Percentiles rank a stretch among this genome's conserved stretches.
These are phyloP conservation scores for Globisporangium nodosum DNA, from an alignment of 352 stramenopile genomes.

Conservation along the genomic window DNA sequence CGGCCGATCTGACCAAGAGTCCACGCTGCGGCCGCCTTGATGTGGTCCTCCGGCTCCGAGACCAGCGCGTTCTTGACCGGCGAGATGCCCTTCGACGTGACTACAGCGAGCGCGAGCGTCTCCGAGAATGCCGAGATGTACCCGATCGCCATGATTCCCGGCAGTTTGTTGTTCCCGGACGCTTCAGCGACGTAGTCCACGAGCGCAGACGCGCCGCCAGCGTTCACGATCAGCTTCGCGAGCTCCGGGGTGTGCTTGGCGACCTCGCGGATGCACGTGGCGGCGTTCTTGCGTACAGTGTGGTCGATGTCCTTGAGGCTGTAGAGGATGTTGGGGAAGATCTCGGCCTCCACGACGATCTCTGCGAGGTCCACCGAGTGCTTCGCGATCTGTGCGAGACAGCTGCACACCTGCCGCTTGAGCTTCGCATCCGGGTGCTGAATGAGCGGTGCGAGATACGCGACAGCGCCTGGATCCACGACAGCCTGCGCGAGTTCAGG, in stretches of 20 bases:
- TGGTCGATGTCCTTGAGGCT: slow-evolving; percentile 94
- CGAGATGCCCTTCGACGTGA: slow-evolving; percentile 91
- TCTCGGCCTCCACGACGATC: slow-evolving; percentile 94
- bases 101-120: slow-evolving; percentile 91
- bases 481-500: slow-evolving; percentile 92
- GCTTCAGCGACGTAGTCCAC: slow-evolving; percentile 92
- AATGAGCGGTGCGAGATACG: slow-evolving; percentile 92
- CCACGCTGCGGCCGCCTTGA: slow-evolving; percentile 94
- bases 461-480: slow-evolving; percentile 89
- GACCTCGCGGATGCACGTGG: slow-evolving; percentile 93
- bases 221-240: slow-evolving; percentile 94
- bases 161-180: slow-evolving; percentile 90
- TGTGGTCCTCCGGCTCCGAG: slow-evolving; percentile 93
- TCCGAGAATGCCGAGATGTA: slow-evolving; percentile 95
- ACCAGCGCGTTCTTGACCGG: slow-evolving; percentile 92
- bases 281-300: slow-evolving; percentile 94
- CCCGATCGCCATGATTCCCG: slow-evolving; percentile 93
- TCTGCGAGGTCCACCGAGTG: slow-evolving; percentile 94
- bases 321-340: slow-evolving; percentile 95
- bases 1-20: slow-evolving; percentile 93
- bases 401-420: slow-evolving; percentile 89
- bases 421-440: slow-evolving; percentile 93
- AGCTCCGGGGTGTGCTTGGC: slow-evolving; percentile 95
- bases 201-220: slow-evolving; percentile 90
- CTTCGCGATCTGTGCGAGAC: slow-evolving; percentile 93